Evolutionary conservation across 1,284 basidiomycete genomes (phyloP).

Genomic region (Heterobasidion irregulare): DNA sequence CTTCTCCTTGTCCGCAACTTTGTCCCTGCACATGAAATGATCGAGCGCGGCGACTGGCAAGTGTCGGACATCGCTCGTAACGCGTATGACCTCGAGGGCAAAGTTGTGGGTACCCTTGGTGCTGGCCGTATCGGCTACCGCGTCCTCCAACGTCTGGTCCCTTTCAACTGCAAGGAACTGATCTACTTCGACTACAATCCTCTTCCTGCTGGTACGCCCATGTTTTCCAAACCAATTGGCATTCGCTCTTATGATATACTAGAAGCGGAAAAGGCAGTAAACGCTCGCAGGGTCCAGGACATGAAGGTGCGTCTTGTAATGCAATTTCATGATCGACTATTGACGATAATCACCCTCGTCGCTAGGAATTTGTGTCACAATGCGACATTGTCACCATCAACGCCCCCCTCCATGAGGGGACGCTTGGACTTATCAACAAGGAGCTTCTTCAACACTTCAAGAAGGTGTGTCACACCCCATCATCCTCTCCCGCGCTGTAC

Average conservation of each 20-base stretch:
- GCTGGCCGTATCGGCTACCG: constrained; percentile 86
- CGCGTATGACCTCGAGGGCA: constrained; percentile 85
- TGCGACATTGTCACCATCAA: constrained; percentile 87
- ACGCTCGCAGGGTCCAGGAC: constrained; percentile 71
- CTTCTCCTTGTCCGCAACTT: constrained; percentile 86
- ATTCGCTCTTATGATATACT: constrained; percentile 2
- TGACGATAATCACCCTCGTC: not conserved
- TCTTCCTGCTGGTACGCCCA: constrained; percentile 50
- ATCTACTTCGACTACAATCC: constrained; percentile 89
- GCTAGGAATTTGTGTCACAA: constrained; percentile 68
- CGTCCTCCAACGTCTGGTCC: constrained; percentile 79
- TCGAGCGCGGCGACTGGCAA: constrained; percentile 78
- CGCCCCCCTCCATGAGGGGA: constrained; percentile 87
- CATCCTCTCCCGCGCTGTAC: not conserved
- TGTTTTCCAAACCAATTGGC: too few species aligned
- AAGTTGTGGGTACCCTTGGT: constrained; percentile 86
- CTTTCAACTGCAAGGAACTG: constrained; percentile 88
- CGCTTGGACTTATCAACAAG: constrained; percentile 72
- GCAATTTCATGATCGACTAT: too few species aligned
- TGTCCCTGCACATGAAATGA: constrained; percentile 78
- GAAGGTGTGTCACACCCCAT: constrained; percentile 31
- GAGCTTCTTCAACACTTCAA: constrained; percentile 88
- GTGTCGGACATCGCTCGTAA: constrained; percentile 76
- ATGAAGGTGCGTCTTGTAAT: constrained; percentile 42
- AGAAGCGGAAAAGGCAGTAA: constrained; percentile 65